phyloP scores from a whole-genome alignment of 2,329 filamentous ascomycete genomes.

The Claviceps africana region DNA sequence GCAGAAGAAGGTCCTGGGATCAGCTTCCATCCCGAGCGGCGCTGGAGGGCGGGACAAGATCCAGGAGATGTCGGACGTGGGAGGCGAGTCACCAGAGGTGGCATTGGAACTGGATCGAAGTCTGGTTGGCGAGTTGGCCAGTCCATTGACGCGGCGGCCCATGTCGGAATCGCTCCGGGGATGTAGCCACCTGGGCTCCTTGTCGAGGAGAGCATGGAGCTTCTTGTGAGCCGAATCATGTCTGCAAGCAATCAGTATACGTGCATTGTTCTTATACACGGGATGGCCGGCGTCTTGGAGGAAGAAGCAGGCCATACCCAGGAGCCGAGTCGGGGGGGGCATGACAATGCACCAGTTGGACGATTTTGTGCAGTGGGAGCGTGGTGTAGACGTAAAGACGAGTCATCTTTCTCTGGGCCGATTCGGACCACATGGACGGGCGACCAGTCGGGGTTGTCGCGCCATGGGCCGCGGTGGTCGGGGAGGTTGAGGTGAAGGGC shows the following conservation, averaged over 20 bases:
- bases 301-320: slow-evolving; percentile 24
- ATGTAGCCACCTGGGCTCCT: slow-evolving; percentile 44
- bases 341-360: slow-evolving; percentile 29
- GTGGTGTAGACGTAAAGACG: slow-evolving; percentile 44
- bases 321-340: slow-evolving; percentile 28
- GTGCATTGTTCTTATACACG: neutral
- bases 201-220: slow-evolving; percentile 40
- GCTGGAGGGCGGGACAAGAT: slow-evolving; percentile 4
- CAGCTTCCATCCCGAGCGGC: slow-evolving; percentile 1
- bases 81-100: neutral
- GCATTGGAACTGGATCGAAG: neutral
- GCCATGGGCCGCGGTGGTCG: slow-evolving; percentile 1
- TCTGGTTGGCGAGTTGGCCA: slow-evolving; percentile 26
- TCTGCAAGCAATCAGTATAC: slow-evolving; percentile 16
- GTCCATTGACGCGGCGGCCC: slow-evolving; percentile 32
- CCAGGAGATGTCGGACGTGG: neutral
- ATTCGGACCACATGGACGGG: slow-evolving; percentile 41
- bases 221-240: slow-evolving; percentile 46
- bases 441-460: slow-evolving; percentile 25
- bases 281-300: neutral
- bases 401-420: slow-evolving; percentile 37
- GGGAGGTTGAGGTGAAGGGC: slow-evolving; percentile 1
- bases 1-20: neutral
- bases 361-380: slow-evolving; percentile 35
- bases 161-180: slow-evolving; percentile 38